phyloP scores from a whole-genome alignment of 805 yeast genomes.

The Pichia eremophila region DNA sequence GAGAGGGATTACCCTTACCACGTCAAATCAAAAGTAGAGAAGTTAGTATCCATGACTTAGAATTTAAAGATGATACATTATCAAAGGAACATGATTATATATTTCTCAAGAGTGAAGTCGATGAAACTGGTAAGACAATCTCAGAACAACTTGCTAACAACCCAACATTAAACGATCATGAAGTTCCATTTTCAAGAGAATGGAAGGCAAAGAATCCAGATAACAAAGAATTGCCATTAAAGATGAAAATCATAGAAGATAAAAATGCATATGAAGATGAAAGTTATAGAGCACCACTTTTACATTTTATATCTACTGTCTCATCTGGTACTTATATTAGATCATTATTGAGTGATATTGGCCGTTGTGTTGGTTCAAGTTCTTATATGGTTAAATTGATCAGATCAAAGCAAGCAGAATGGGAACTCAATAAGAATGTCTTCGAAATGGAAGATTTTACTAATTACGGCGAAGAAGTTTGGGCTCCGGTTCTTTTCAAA shows the following conservation, averaged over 20 bases:
- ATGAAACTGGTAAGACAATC: conserved; percentile 38
- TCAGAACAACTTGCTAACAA: conserved; percentile 29
- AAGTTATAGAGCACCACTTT: conserved; percentile 47
- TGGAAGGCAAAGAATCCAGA: conserved; percentile 37
- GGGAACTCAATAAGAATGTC: conserved; percentile 66
- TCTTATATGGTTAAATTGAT: conserved; percentile 83
- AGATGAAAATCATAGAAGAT: conserved; percentile 31
- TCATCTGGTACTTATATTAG: conserved; percentile 95
- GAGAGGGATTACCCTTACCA: conserved; percentile 80
- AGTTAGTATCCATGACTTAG: conserved; percentile 49
- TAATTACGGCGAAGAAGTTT: conserved; percentile 46
- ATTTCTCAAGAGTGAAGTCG: conserved; percentile 34
- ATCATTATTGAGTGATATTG: conserved; percentile 81
- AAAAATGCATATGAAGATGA: conserved; percentile 28
- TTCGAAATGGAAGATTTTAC: conserved; percentile 61
- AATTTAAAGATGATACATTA: conserved; percentile 45
- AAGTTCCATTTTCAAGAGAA: conserved; percentile 49
- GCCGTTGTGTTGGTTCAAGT: conserved; percentile 67
- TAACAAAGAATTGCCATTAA: conserved; percentile 22
- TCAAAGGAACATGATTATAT: conserved; percentile 47
- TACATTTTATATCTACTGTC: conserved; percentile 70
- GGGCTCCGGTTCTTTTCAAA: conserved; percentile 57
- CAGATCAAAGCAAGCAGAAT: conserved; percentile 70
- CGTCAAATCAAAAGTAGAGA: conserved; percentile 69
- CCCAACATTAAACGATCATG: conserved; percentile 56